A percentile compares a stretch with the other conserved stretches of the same genome.
These are phyloP conservation scores for Xylaria sp. DNA, from an alignment of 2,329 filamentous ascomycete species.

Conservation along the genomic window DNA sequence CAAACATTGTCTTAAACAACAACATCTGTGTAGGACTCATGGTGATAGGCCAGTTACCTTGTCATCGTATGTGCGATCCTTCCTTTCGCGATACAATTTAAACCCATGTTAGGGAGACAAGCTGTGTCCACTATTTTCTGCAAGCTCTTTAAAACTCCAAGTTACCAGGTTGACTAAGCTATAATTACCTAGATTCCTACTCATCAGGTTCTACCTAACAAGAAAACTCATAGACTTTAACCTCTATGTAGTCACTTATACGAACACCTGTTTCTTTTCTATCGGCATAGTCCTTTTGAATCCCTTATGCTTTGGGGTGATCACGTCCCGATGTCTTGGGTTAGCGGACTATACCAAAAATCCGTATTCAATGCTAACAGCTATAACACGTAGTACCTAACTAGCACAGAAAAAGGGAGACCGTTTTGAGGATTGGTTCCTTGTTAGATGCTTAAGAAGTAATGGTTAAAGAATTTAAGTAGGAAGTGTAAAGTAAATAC, in stretches of 20 bases:
- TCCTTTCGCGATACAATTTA: conserved; percentile 23
- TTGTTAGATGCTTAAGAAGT: too few species aligned
- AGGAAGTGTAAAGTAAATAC: too few species aligned
- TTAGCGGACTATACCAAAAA: background rate
- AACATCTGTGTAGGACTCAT: background rate
- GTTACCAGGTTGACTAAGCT: background rate
- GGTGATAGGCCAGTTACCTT: background rate
- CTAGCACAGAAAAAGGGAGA: too few species aligned
- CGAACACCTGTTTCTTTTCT: background rate
- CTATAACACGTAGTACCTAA: too few species aligned
- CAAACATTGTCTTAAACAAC: background rate
- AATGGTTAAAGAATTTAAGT: too few species aligned
- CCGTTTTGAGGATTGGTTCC: too few species aligned
- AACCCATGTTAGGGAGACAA: conserved; percentile 22
- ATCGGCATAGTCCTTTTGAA: background rate
- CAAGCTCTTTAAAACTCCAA: conserved; percentile 36
- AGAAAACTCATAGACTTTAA: background rate
- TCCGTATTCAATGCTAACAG: too few species aligned
- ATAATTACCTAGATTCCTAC: background rate
- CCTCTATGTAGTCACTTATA: background rate
- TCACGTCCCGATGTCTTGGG: background rate
- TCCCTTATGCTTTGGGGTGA: background rate
- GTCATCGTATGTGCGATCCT: background rate
- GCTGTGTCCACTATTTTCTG: conserved; percentile 34
- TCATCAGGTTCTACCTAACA: background rate